Evolutionary conservation across 352 stramenopile genomes (phyloP), one percentile per base, ranked within the genome.

Genomic region (Globisporangium nodosum): DNA sequence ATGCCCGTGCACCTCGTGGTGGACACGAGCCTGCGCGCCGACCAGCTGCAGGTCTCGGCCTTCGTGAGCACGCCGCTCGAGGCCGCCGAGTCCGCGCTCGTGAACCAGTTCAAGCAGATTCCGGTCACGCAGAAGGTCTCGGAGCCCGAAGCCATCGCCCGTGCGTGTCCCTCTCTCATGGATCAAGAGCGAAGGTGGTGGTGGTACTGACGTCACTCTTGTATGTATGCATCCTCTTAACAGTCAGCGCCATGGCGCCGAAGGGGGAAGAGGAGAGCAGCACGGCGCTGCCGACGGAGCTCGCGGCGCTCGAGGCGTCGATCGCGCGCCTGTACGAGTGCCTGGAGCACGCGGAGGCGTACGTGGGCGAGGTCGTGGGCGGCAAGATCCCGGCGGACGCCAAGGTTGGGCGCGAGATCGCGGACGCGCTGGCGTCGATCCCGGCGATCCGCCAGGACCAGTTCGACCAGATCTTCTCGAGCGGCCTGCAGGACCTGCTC

Each of bases 381-480:
- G 69, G 80, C 52, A 87, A 90, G 61, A 45, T 70, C 24, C 68
- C 84, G 13, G 78, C 88, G 57, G 87, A 98, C 59, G 70, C 70
- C 43, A 93, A 96, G 65, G 58, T 98, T n/a, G 94, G 95, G 43
- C 81, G 87, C 33, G 78, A 98, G 68, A 94, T 99, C 68, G 91
- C 92, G 1, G 94, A 98, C 61, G 90, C 90, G 35, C 78, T 99
- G 2, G 95, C 93, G 11, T 85, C 81, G 49, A 96, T 99, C 52
- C 96, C 97, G 24, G 78, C 95, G 58, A 96, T 99, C 60, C 79
- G 87, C 52, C 78, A 87, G 30, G 94, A 98, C 64, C 87, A 97
- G 62, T 98, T 99, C 71, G 94, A 98, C 76, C 94, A 97, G 61
- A 88, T 98, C 54, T 98, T 99, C 74, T 95, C 94, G 72, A 93